Evolutionary conservation across 2,329 filamentous ascomycete genomes (phyloP).

Genomic region (Hymenoscyphus linearis): DNA sequence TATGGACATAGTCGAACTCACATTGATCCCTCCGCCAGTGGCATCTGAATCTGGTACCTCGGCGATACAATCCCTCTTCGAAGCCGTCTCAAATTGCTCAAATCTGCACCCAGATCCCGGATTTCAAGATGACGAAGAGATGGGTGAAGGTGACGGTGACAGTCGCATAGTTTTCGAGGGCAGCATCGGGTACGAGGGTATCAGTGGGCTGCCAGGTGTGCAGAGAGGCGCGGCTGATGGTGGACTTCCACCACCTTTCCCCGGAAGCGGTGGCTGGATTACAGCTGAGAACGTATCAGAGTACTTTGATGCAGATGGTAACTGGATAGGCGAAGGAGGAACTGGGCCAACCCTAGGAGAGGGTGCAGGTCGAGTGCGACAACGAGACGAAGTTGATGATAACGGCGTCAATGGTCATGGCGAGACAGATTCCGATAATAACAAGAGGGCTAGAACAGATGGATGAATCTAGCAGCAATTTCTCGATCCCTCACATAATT

Average conservation of each 20-base stretch:
- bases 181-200: conserved; percentile 42
- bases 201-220: conserved; percentile 54
- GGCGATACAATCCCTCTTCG: conserved; percentile 41
- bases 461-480: conserved; percentile 18
- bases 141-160: conserved; percentile 45
- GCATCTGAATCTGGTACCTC: conserved; percentile 21
- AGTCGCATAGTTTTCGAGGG: conserved; percentile 55
- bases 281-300: conserved; percentile 87
- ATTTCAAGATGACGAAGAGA: conserved; percentile 49
- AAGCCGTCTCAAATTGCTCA: conserved; percentile 68
- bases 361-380: conserved; percentile 55
- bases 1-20: conserved; percentile 63
- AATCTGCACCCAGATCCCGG: conserved; percentile 67
- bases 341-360: conserved; percentile 49
- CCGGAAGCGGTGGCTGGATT: conserved; percentile 76
- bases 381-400: conserved; percentile 46
- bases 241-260: conserved; percentile 59
- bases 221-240: conserved; percentile 43
- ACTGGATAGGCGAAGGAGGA: conserved; percentile 55
- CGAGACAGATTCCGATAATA: conserved; percentile 38
- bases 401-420: conserved; percentile 41
- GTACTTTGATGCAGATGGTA: conserved; percentile 75
- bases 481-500: neutral
- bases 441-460: conserved; percentile 44
- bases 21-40: conserved; percentile 48